Percentiles rank a stretch among this genome's conserved stretches.
Evolutionary conservation across 441 rosid species (phyloP).

Genomic region (Brassica balearica): DNA sequence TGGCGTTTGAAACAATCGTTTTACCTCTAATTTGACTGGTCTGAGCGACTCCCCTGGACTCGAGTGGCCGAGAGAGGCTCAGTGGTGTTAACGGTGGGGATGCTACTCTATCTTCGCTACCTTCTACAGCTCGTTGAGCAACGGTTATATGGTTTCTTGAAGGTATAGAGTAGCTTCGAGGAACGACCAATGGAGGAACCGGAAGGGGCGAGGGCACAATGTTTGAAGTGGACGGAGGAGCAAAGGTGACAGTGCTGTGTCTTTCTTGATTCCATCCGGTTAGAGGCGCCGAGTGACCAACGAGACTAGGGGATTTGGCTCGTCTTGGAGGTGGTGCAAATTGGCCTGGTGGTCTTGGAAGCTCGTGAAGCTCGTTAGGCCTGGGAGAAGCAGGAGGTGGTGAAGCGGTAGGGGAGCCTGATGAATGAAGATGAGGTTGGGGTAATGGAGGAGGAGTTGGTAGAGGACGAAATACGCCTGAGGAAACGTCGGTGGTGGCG

Average conservation of each 20-base stretch:
- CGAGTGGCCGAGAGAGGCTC: slow-evolving; percentile 54
- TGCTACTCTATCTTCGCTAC: slow-evolving; percentile 50
- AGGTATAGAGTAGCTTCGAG: slow-evolving; percentile 93
- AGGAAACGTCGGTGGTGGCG: slow-evolving; percentile 49
- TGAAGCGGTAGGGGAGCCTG: slow-evolving; percentile 77
- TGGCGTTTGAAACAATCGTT: slow-evolving; percentile 4
- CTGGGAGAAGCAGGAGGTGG: slow-evolving; percentile 89
- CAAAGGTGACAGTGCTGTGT: slow-evolving; percentile 47
- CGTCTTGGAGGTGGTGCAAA: slow-evolving; percentile 55
- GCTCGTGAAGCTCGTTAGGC: slow-evolving; percentile 89
- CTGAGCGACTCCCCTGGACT: slow-evolving; percentile 52
- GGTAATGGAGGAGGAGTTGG: slow-evolving; percentile 42
- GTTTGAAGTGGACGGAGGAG: slow-evolving; percentile 51
- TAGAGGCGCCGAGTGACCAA: slow-evolving; percentile 90
- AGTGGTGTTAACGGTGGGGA: slow-evolving; percentile 91
- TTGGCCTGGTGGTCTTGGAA: slow-evolving; percentile 88
- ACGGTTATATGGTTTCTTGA: slow-evolving; percentile 84
- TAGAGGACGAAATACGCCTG: slow-evolving; percentile 54
- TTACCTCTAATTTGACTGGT: slow-evolving; percentile 75
- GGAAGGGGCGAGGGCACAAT: slow-evolving; percentile 78
- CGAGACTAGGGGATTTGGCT: slow-evolving; percentile 56
- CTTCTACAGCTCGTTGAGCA: slow-evolving; percentile 53
- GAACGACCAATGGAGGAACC: slow-evolving; percentile 63
- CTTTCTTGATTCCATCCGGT: slow-evolving; percentile 66
- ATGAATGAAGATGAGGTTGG: slow-evolving; percentile 26